Conservation (phyloP, 768 basidiomycete genomes). For the Agrocybe praecox region DNA sequence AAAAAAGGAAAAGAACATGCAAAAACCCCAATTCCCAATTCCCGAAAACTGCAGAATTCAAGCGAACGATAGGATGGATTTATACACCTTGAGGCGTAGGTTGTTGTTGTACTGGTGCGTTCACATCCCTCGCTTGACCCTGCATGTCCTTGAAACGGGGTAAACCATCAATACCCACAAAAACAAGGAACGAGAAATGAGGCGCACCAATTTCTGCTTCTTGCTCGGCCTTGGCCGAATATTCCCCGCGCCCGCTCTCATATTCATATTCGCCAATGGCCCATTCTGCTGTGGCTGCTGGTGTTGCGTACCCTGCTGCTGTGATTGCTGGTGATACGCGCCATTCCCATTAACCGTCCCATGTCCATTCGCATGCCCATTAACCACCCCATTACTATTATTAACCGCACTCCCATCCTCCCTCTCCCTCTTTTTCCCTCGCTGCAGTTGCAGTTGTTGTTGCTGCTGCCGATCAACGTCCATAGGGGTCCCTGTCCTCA, state of each 20-base stretch:
- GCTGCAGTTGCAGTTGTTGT: slow-evolving; percentile 21
- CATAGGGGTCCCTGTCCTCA: slow-evolving; percentile 27
- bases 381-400: slow-evolving; percentile 27
- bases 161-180: slow-evolving; percentile 7
- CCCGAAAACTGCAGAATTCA: no score
- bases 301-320: neutral
- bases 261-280: slow-evolving; percentile 24
- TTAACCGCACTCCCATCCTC: slow-evolving; percentile 29
- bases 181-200: slow-evolving; percentile 4
- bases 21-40: no score
- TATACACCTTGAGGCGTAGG: slow-evolving; percentile 74
- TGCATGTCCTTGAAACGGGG: slow-evolving; percentile 52
- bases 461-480: slow-evolving; percentile 30
- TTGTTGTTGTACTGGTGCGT: slow-evolving; percentile 64
- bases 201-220: slow-evolving; percentile 73
- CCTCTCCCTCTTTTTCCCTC: slow-evolving; percentile 46
- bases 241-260: slow-evolving; percentile 58
- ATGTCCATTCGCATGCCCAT: slow-evolving; percentile 31
- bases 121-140: slow-evolving; percentile 62
- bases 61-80: no score
- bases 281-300: slow-evolving; percentile 19
- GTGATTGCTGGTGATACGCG: slow-evolving; percentile 25
- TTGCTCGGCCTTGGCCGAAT: slow-evolving; percentile 71
- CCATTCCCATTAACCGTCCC: slow-evolving; percentile 33
- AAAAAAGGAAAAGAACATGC: no score